A percentile compares a stretch with the other conserved stretches of the same genome.
Conservation (phyloP, 2,329 filamentous ascomycete species). For the Fusarium fracticaudum region DNA sequence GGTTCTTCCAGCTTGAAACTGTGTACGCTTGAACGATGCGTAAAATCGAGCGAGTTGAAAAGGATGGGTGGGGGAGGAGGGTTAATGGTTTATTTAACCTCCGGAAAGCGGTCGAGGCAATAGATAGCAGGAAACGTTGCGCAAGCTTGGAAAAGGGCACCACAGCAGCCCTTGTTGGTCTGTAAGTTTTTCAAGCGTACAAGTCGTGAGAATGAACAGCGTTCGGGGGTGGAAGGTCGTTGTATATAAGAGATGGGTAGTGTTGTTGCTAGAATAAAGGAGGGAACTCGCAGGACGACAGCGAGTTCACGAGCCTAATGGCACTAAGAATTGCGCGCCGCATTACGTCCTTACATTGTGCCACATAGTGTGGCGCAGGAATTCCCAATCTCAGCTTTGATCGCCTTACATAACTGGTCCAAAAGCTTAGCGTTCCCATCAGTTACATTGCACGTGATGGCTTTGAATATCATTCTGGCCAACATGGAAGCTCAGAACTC, state of each 20-base stretch:
- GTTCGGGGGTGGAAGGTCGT: slow-evolving; percentile 9
- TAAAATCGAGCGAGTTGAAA: slow-evolving; percentile 22
- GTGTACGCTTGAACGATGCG: slow-evolving; percentile 13
- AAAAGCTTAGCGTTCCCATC: background rate
- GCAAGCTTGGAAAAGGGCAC: slow-evolving; percentile 6
- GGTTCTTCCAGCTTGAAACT: slow-evolving; percentile 11
- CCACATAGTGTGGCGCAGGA: slow-evolving; percentile 43
- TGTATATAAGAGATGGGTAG: slow-evolving; percentile 38
- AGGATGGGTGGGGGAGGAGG: slow-evolving; percentile 18
- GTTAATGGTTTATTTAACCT: slow-evolving; percentile 23
- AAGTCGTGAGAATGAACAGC: slow-evolving; percentile 7
- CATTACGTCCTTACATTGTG: slow-evolving; percentile 31
- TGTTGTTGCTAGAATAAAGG: slow-evolving; percentile 45
- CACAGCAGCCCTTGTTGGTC: background rate
- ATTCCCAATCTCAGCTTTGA: background rate
- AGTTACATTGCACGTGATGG: slow-evolving; percentile 27
- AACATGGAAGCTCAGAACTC: slow-evolving; percentile 18
- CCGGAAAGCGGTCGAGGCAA: slow-evolving; percentile 35
- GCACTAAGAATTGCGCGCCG: slow-evolving; percentile 42
- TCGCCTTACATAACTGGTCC: slow-evolving; percentile 4
- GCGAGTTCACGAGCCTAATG: slow-evolving; percentile 47
- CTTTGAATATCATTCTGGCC: slow-evolving; percentile 23
- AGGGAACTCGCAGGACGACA: slow-evolving; percentile 46
- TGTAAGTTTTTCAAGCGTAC: background rate
- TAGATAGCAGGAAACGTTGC: slow-evolving; percentile 26